A percentile compares a stretch with the other conserved stretches of the same genome.
Evolutionary conservation across 2,329 filamentous ascomycete species (phyloP).

Genomic region (Aspergillus proliferans): DNA sequence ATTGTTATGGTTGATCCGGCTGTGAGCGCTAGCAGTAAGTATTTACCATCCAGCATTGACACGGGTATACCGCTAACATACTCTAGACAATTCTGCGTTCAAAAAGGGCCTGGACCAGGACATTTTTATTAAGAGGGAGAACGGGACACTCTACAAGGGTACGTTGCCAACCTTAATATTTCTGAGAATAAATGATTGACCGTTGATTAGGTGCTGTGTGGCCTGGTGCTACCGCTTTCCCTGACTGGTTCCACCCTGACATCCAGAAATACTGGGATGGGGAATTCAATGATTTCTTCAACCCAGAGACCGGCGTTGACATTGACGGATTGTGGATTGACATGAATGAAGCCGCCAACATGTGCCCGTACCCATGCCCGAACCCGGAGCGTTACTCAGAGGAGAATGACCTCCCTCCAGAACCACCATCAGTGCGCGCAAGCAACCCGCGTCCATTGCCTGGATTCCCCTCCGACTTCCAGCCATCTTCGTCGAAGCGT

Average conservation of each 20-base stretch:
- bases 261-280: constrained; percentile 63
- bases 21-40: constrained; percentile 33
- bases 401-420: constrained; percentile 47
- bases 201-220: constrained; percentile 58
- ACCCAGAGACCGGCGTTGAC: constrained; percentile 58
- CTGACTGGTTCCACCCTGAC: constrained; percentile 68
- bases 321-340: constrained; percentile 77
- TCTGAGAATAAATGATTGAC: not conserved
- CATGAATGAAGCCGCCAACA: constrained; percentile 54
- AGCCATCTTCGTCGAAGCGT: constrained; percentile 42
- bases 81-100: constrained; percentile 50
- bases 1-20: constrained; percentile 68
- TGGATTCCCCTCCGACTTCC: constrained; percentile 63
- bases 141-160: constrained; percentile 51
- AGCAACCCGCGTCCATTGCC: constrained; percentile 57
- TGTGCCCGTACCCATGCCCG: constrained; percentile 52
- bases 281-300: constrained; percentile 62
- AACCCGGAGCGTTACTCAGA: constrained; percentile 47
- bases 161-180: not conserved
- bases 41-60: not conserved
- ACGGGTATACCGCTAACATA: not conserved
- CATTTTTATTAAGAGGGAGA: constrained; percentile 47
- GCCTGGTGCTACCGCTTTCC: constrained; percentile 67
- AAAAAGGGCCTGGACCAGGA: constrained; percentile 55
- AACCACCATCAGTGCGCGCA: constrained; percentile 56